Evolutionary conservation across 345 rosid species (phyloP).

Genomic region (Sisymbrium altissimum): DNA sequence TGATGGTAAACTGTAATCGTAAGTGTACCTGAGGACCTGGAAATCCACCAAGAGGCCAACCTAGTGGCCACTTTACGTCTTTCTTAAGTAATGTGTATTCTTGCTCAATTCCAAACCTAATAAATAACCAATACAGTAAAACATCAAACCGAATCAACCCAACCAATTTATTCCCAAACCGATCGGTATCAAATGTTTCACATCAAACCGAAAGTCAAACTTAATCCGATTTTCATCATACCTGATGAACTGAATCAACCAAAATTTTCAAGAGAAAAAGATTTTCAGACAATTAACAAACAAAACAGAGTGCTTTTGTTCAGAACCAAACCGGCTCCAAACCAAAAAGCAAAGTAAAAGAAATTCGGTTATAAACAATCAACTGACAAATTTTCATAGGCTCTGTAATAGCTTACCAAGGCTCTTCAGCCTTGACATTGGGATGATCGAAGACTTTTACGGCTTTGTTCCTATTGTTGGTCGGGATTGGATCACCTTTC

Average conservation of each 20-base stretch:
- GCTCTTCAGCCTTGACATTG: conserved; percentile 65
- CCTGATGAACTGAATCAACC: no score
- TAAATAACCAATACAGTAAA: neutral
- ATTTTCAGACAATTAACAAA: neutral
- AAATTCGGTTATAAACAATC: neutral
- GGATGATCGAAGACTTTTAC: conserved; percentile 62
- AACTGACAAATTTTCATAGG: neutral
- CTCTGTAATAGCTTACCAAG: conserved; percentile 49
- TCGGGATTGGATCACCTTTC: conserved; percentile 87
- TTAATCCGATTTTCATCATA: no score
- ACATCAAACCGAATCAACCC: neutral
- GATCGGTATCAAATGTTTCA: neutral
- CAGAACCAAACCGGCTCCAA: neutral
- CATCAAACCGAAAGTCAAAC: neutral
- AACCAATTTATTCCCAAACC: neutral
- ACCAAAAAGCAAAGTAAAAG: neutral
- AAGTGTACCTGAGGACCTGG: conserved; percentile 86
- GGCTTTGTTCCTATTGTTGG: conserved; percentile 85
- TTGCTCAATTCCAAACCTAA: conserved; percentile 96
- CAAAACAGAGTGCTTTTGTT: neutral
- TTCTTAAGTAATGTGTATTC: conserved; percentile 87
- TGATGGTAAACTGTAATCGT: neutral
- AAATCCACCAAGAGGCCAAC: conserved; percentile 97
- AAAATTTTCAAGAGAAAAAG: no score
- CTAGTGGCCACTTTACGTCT: conserved; percentile 90